Evolutionary conservation across 768 basidiomycete species (phyloP).

Genomic region (Leccinellum rugosiceps): DNA sequence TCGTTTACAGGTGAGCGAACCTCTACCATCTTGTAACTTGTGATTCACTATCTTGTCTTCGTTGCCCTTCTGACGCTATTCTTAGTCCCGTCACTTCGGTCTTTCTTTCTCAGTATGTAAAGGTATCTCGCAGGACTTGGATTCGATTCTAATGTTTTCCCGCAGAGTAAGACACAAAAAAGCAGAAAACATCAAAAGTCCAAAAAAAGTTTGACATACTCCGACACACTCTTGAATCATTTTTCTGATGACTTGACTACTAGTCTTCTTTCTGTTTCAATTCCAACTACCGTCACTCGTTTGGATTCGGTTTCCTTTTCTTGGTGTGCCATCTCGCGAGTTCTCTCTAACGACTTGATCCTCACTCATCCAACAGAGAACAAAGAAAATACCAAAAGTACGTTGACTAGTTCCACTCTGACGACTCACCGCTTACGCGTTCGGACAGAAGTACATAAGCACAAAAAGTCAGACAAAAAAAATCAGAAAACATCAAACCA

Average conservation of each 20-base stretch:
- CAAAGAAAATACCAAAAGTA: too few species aligned
- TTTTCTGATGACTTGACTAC: neutral
- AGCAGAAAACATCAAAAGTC: neutral
- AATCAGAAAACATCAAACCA: too few species aligned
- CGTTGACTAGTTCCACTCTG: too few species aligned
- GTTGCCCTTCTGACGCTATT: neutral
- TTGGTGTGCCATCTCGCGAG: too few species aligned
- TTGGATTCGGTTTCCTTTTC: too few species aligned
- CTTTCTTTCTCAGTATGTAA: neutral
- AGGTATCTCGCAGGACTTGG: neutral
- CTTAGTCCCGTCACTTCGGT: neutral
- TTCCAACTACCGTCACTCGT: neutral
- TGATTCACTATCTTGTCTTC: too few species aligned
- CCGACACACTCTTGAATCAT: neutral
- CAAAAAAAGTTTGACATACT: neutral
- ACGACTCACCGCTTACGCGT: too few species aligned
- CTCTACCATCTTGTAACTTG: neutral
- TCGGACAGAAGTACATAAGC: too few species aligned
- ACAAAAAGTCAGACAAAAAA: too few species aligned
- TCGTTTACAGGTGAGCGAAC: neutral
- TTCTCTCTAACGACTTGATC: too few species aligned
- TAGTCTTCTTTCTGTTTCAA: neutral
- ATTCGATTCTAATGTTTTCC: neutral
- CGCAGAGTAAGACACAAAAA: neutral
- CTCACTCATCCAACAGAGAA: too few species aligned